Base-by-base conservation (phyloP, 129 eudicot species). In the Helianthus tuberosus region DNA sequence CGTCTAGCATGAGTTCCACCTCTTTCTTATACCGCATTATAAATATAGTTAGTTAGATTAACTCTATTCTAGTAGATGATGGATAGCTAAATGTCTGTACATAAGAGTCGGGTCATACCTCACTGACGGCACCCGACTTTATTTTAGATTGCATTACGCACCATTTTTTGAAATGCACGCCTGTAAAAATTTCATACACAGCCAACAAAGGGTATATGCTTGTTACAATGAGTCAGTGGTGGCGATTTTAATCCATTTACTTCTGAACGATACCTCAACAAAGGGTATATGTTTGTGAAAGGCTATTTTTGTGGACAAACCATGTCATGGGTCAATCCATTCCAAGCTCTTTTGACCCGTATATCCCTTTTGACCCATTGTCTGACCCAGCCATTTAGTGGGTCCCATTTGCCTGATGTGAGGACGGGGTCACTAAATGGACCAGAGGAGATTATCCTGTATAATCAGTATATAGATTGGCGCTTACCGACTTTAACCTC, bases 131-230 rank as follows among this genome's bases (percentile, higher is more conserved):
- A 49, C 96, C 82, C 0, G 97, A 71, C 76, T 78, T 93, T 27
- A 93, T 90, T 69, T 93, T 93, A 32, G 98, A 93, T 79, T 93
- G 98, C 98, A 93, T 93, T 71, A 90, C 82, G 63, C 96, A 90
- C 98, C 98, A 93, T 84, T 93, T 93, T 84, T 93, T 93, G 27
- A 93, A 93, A 84, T 93, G 98, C 39, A 91, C 97, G 81, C 98
- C 98, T 93, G 85, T 72, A 12, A 35, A 69, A 35, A n/a, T 11
- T 52, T 59, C 16, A 52, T 6, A 64, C 5, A 50, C 60, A 27
- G 47, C 13, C 66, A 54, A 13, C 14, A 59, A 59, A 59, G 65
- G 3, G 3, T 12, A 59, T 59, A 25, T 59, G 65, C 16, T 11
- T 29, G 6, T 6, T 11, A 59, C 2, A 29, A 9, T 13, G 44